phyloP scores from a whole-genome alignment of 1,139 yeast species.

The Hemisphaericaspora lyxosophila region DNA sequence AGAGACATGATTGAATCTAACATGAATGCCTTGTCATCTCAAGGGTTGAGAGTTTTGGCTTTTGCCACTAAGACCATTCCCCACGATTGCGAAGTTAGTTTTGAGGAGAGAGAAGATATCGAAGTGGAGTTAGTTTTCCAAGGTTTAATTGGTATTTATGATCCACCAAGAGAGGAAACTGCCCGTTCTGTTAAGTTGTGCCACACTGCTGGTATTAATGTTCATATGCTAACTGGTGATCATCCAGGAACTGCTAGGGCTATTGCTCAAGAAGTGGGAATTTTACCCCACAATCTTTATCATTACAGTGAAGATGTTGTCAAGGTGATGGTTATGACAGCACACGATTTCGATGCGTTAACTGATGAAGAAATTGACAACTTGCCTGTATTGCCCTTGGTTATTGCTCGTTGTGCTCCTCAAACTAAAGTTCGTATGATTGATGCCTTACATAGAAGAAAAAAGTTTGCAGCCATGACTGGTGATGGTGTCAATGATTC shows the following conservation, averaged over 20 bases:
- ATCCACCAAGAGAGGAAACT: constrained; percentile 78
- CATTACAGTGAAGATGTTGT: constrained; percentile 66
- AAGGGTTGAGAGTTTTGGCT: constrained; percentile 75
- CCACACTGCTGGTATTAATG: constrained; percentile 76
- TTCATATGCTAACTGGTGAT: constrained; percentile 85
- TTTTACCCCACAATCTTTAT: constrained; percentile 66
- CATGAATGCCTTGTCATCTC: constrained; percentile 62
- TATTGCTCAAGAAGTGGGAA: constrained; percentile 84
- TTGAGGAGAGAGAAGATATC: constrained; percentile 47
- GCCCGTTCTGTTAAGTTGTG: constrained; percentile 68
- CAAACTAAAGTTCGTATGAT: constrained; percentile 83
- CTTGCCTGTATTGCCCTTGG: constrained; percentile 72
- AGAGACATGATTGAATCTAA: constrained; percentile 49
- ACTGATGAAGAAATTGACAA: constrained; percentile 62
- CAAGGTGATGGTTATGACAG: constrained; percentile 73
- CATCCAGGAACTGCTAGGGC: constrained; percentile 82
- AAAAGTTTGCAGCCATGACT: constrained; percentile 77
- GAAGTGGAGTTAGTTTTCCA: constrained; percentile 60
- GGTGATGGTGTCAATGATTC: constrained; percentile 89
- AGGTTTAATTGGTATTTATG: constrained; percentile 79
- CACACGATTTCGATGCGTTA: constrained; percentile 66
- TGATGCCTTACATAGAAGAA: constrained; percentile 74
- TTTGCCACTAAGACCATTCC: constrained; percentile 50
- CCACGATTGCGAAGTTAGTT: constrained; percentile 20
- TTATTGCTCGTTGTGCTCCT: constrained; percentile 84